Conservation (phyloP, 2,329 filamentous ascomycete genomes). For the Alternaria consortialis region DNA sequence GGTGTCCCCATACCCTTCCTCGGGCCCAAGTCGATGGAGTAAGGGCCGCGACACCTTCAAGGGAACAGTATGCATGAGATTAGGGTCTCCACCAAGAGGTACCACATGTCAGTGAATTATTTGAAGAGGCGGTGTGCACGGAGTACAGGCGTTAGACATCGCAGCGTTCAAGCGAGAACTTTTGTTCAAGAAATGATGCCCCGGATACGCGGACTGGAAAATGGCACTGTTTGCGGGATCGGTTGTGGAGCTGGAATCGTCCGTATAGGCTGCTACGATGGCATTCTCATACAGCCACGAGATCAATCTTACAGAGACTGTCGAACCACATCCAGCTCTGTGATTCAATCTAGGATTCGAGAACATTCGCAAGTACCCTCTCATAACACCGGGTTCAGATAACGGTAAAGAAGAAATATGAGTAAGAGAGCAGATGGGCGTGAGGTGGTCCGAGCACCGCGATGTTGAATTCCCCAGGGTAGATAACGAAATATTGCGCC, state of each 20-base stretch:
- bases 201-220: background rate
- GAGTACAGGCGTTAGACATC: conserved; percentile 8
- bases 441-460: conserved; percentile 9
- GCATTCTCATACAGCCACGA: background rate
- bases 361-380: background rate
- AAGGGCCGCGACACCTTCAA: background rate
- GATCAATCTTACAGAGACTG: background rate
- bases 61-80: background rate
- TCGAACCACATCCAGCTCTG: background rate
- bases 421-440: no score
- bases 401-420: background rate
- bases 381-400: background rate
- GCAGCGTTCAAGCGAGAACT: conserved; percentile 13
- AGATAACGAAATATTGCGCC: conserved; percentile 32
- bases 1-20: conserved; percentile 40
- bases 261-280: background rate
- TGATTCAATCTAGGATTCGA: background rate
- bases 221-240: background rate
- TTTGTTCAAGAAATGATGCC: background rate
- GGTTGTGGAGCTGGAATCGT: background rate
- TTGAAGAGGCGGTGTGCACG: background rate
- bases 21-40: conserved; percentile 1
- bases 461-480: conserved; percentile 14
- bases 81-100: background rate
- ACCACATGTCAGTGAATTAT: background rate